These are phyloP conservation scores for Aspergillus versicolor DNA, from an alignment of 2,329 filamentous ascomycete species.

Conservation along the genomic window DNA sequence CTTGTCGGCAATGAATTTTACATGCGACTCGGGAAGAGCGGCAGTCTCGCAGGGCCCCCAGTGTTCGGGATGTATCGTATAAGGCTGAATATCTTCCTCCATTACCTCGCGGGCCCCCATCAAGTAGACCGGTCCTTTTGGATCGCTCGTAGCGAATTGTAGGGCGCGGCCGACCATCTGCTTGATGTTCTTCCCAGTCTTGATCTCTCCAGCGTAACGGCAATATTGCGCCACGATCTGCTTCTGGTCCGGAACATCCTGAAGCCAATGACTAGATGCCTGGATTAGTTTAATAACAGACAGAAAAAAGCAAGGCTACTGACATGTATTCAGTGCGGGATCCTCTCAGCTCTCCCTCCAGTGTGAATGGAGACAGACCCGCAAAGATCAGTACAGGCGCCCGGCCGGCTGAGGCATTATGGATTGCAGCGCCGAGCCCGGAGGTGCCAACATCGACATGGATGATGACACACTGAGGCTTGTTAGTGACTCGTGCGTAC, in stretches of 20 bases:
- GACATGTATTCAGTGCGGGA: slow-evolving; percentile 75
- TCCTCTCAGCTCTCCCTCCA: slow-evolving; percentile 74
- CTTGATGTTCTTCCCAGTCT: slow-evolving; percentile 80
- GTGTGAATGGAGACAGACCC: slow-evolving; percentile 72
- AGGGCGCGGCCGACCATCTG: slow-evolving; percentile 84
- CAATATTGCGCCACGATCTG: slow-evolving; percentile 82
- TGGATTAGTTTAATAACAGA: too few species aligned
- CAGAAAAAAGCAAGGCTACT: too few species aligned
- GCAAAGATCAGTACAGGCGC: slow-evolving; percentile 77
- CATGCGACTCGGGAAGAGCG: slow-evolving; percentile 57
- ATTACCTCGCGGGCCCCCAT: slow-evolving; percentile 77
- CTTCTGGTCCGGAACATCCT: slow-evolving; percentile 79
- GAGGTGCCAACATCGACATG: slow-evolving; percentile 85
- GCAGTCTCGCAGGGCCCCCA: slow-evolving; percentile 69
- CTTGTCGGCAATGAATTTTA: slow-evolving; percentile 44
- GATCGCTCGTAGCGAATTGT: slow-evolving; percentile 75
- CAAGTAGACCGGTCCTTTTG: slow-evolving; percentile 77
- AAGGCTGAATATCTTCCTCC: slow-evolving; percentile 78
- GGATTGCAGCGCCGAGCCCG: slow-evolving; percentile 72
- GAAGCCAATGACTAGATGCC: slow-evolving; percentile 65
- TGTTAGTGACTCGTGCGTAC: slow-evolving; percentile 69
- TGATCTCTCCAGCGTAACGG: slow-evolving; percentile 78
- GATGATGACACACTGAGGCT: slow-evolving; percentile 74
- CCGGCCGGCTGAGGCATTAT: slow-evolving; percentile 74
- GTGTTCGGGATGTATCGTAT: slow-evolving; percentile 62